These are phyloP conservation scores for Penicillium maclennaniae DNA, from an alignment of 495 filamentous ascomycete genomes.

Conservation along the genomic window DNA sequence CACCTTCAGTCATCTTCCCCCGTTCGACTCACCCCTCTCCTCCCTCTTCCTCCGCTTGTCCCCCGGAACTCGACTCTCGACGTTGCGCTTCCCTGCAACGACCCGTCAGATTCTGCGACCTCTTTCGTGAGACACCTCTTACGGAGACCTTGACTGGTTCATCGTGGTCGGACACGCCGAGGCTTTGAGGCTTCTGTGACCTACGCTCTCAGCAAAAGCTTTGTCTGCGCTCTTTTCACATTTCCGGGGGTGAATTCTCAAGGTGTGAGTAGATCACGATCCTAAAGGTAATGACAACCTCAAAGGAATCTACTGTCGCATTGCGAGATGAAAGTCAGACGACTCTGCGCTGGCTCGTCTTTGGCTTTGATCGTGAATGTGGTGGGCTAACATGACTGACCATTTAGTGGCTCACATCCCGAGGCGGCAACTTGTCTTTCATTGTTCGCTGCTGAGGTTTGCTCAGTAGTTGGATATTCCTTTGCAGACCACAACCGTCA, in stretches of 20 bases:
- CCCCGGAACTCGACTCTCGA: slow-evolving; percentile 27
- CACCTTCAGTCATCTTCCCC: slow-evolving; percentile 12
- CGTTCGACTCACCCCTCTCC: slow-evolving; percentile 16
- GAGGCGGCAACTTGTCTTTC: slow-evolving; percentile 2
- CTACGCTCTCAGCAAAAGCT: slow-evolving; percentile 22
- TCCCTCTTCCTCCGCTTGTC: slow-evolving; percentile 26
- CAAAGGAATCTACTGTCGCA: slow-evolving; percentile 7
- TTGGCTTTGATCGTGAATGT: slow-evolving; percentile 10
- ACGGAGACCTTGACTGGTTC: slow-evolving; percentile 51
- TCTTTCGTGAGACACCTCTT: slow-evolving; percentile 41
- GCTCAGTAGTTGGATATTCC: slow-evolving; percentile 1
- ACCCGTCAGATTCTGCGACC: slow-evolving; percentile 36
- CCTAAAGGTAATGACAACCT: slow-evolving; percentile 37
- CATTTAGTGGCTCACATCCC: slow-evolving; percentile 15
- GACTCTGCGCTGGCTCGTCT: slow-evolving; percentile 11
- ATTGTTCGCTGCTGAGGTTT: slow-evolving; percentile 2
- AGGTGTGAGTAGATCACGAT: slow-evolving; percentile 10
- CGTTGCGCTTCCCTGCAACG: slow-evolving; percentile 28
- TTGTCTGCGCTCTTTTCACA: slow-evolving; percentile 12
- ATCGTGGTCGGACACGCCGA: slow-evolving; percentile 43
- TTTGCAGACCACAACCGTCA: slow-evolving; percentile 23
- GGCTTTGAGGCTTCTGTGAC: slow-evolving; percentile 25
- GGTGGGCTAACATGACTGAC: slow-evolving; percentile 32
- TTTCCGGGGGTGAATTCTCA: slow-evolving; percentile 18
- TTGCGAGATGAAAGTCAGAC: slow-evolving; percentile 5